Evolutionary conservation across 2,329 filamentous ascomycete genomes (phyloP), one percentile per base, ranked within the genome.

Genomic region (Zymoseptoria crescenta): DNA sequence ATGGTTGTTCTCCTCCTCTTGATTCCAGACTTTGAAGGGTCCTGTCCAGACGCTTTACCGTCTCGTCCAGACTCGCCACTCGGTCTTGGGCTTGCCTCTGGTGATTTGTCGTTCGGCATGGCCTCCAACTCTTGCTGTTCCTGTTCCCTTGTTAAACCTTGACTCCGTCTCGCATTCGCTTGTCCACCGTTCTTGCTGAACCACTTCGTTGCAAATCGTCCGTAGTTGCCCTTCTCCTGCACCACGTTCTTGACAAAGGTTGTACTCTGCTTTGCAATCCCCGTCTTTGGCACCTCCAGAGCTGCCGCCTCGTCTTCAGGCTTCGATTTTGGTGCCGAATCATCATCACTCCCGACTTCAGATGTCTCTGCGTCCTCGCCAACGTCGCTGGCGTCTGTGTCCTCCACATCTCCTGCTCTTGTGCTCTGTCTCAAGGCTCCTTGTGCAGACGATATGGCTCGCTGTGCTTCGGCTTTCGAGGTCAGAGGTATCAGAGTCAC

Each of bases 241-340:
- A 96, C 93, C 1, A 97, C 92, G 76, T 97, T 89, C 73, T 96
- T 86, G 0, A 88, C 91, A 60, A 96, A 86, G 65, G 87, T 91
- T 63, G 81, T 86, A n/a, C 69, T 72, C 41, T 72, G 72, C 45
- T 69, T 63, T 19, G 67, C 56, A 9, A 71, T 70, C 53, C 69
- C 73, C 30, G 70, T 67, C 55, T 73, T 70, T 24, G 68, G 67
- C 6, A 67, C 61, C 3, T 72, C 68, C 3, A 73, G 65, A n/a
- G 70, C 70, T 7, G 69, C 61, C 3, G 67, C 59, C 49, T 66
- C 66, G 24, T 62, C 58, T 30, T 59, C 60, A 50, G 60, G 62
- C 28, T 61, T 55, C 27, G 56, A 24, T 24, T 54, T 55, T 5
- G 48, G 55, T 28, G 27, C 56, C 49, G 29, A 27, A 35, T 61